Conservation (phyloP, 208 protist genomes). For the Crithidia brevicula region DNA sequence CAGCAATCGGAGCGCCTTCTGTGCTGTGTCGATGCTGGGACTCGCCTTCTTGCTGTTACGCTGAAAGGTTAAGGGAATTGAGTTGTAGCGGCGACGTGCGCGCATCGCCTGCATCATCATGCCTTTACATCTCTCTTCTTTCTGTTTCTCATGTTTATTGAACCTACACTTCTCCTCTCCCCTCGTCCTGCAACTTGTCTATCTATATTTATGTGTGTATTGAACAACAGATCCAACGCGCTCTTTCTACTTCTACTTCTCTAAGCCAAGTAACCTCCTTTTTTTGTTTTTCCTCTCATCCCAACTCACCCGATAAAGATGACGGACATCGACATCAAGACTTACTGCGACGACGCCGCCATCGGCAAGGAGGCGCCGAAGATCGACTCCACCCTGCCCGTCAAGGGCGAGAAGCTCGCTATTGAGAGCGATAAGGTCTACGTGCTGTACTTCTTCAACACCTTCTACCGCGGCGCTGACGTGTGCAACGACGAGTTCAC, state of each 20-base stretch:
- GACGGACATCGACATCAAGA: conserved; percentile 89
- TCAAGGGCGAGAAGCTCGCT: conserved; percentile 75
- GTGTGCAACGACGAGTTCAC: conserved; percentile 92
- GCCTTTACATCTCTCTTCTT: too few species aligned
- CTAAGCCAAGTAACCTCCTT: not conserved
- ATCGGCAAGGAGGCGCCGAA: conserved; percentile 71
- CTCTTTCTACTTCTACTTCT: conserved; percentile 4
- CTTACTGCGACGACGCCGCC: conserved; percentile 85
- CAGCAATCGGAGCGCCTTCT: too few species aligned
- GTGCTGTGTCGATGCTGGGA: too few species aligned
- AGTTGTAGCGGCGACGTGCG: too few species aligned
- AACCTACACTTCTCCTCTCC: too few species aligned
- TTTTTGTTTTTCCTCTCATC: not conserved
- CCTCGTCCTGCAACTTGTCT: too few species aligned
- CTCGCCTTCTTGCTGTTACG: too few species aligned
- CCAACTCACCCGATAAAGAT: conserved; percentile 32
- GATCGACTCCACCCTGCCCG: conserved; percentile 62
- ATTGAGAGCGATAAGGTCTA: conserved; percentile 70
- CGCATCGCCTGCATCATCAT: too few species aligned
- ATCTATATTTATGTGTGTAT: not conserved
- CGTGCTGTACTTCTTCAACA: conserved; percentile 93
- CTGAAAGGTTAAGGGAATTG: too few species aligned
- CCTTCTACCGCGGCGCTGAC: conserved; percentile 91
- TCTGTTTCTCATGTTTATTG: too few species aligned
- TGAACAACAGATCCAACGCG: not conserved